Percentiles rank a stretch among this genome's conserved stretches.
Evolutionary conservation across 2,329 filamentous ascomycete genomes (phyloP).

Genomic region (Drechslerella stenobrocha): DNA sequence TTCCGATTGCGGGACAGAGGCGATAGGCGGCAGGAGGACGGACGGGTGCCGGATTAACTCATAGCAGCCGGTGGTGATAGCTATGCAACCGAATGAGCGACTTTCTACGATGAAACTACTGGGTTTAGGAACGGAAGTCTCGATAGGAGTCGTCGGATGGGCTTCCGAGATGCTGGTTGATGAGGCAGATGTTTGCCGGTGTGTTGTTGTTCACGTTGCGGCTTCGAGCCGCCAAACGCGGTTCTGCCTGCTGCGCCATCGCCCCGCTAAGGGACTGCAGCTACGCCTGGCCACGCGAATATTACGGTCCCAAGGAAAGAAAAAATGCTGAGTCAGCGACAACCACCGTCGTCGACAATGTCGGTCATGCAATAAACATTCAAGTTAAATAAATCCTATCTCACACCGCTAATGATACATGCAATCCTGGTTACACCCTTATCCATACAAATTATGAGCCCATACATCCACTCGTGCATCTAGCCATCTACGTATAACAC

Average conservation of each 20-base stretch:
- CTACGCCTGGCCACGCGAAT: conserved; percentile 17
- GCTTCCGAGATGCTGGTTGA: conserved; percentile 45
- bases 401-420: too few relatives aligned
- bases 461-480: too few relatives aligned
- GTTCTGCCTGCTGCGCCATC: conserved; percentile 21
- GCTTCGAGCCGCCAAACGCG: conserved; percentile 48
- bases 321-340: too few relatives aligned
- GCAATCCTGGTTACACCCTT: too few relatives aligned
- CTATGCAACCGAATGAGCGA: conserved; percentile 36
- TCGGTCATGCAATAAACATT: too few relatives aligned
- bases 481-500: conserved; percentile 7
- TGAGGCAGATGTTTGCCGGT: conserved; percentile 48
- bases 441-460: too few relatives aligned
- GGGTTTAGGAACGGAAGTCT: conserved; percentile 22
- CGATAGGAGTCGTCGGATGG: conserved; percentile 40
- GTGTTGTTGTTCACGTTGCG: conserved; percentile 47
- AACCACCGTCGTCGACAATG: too few relatives aligned
- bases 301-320: conserved; percentile 20
- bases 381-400: too few relatives aligned
- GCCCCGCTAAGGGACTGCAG: conserved; percentile 12
- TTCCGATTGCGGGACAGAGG: conserved; percentile 35
- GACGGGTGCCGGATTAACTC: conserved; percentile 36
- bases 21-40: conserved; percentile 17
- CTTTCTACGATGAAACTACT: conserved; percentile 34
- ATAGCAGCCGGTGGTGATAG: conserved; percentile 31